Evolutionary conservation across 2,329 filamentous ascomycete species (phyloP).

Genomic region (Sphaerulina vaccinii): DNA sequence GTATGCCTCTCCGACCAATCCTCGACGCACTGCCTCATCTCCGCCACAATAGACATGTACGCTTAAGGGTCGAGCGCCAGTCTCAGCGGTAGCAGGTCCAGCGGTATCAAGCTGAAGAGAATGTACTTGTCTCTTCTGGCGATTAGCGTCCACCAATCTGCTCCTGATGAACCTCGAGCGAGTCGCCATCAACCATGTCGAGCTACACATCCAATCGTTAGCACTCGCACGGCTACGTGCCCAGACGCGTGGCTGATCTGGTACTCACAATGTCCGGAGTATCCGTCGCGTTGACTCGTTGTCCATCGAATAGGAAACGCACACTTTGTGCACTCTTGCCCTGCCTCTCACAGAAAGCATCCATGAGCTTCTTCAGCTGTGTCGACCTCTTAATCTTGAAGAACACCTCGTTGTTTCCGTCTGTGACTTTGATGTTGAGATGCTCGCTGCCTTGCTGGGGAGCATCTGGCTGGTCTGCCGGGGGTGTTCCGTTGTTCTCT

Average conservation of each 20-base stretch:
- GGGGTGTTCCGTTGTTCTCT: conserved; percentile 39
- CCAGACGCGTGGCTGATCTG: background rate
- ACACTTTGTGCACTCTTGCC: conserved; percentile 83
- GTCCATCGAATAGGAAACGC: conserved; percentile 94
- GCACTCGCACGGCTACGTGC: background rate
- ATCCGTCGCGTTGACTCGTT: conserved; percentile 82
- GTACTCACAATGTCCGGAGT: conserved; percentile 83
- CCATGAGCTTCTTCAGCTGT: conserved; percentile 96
- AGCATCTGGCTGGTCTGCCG: conserved; percentile 41
- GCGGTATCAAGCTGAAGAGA: background rate
- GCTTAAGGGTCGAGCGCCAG: background rate
- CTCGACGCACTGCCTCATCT: background rate
- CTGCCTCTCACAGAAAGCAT: conserved; percentile 93
- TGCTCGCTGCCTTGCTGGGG: conserved; percentile 63
- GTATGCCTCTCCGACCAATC: background rate
- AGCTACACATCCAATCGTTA: conserved; percentile 57
- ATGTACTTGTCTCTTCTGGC: conserved; percentile 3
- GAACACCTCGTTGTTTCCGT: conserved; percentile 99
- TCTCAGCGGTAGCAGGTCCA: background rate
- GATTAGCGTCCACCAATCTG: conserved; percentile 73
- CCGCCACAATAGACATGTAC: background rate
- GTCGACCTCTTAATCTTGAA: conserved; percentile 99
- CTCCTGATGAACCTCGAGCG: conserved; percentile 95
- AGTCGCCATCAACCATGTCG: conserved; percentile 95
- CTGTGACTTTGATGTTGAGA: conserved; percentile 98